A percentile compares a stretch with the other conserved stretches of the same genome.
Evolutionary conservation across 257 asterid species (phyloP).

Genomic region (Primulina huaijiensis): DNA sequence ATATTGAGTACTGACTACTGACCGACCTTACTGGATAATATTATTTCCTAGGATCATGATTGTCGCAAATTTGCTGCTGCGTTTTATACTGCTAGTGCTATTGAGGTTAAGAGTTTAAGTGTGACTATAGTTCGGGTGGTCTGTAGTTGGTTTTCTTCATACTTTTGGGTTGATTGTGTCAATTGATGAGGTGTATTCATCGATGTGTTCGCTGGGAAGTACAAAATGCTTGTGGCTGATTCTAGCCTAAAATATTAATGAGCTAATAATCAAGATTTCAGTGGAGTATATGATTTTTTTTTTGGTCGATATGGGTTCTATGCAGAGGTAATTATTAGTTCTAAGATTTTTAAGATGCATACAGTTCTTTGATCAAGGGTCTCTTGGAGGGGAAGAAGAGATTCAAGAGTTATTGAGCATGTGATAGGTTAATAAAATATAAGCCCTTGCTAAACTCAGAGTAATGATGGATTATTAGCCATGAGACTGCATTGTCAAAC

Average conservation of each 20-base stretch:
- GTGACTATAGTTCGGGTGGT: background rate
- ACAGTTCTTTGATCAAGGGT: background rate
- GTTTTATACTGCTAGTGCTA: background rate
- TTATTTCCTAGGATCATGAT: constrained; percentile 10
- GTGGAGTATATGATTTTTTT: background rate
- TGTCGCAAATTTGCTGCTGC: background rate
- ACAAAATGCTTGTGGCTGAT: background rate
- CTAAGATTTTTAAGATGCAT: background rate
- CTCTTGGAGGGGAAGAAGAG: background rate
- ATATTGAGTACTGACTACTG: background rate
- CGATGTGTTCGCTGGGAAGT: background rate
- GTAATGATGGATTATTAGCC: background rate
- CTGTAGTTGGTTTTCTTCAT: constrained; percentile 2
- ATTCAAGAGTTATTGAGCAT: background rate
- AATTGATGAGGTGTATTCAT: background rate
- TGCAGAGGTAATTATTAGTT: background rate
- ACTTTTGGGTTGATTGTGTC: background rate
- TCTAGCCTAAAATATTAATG: background rate
- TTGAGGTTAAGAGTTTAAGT: constrained; percentile 1
- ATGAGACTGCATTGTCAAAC: background rate
- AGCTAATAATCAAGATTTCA: background rate
- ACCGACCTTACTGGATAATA: background rate
- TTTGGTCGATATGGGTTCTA: background rate
- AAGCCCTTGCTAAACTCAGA: background rate
- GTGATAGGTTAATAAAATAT: background rate